phyloP scores from a whole-genome alignment of 495 filamentous ascomycete genomes.

The Penicillium maclennaniae region DNA sequence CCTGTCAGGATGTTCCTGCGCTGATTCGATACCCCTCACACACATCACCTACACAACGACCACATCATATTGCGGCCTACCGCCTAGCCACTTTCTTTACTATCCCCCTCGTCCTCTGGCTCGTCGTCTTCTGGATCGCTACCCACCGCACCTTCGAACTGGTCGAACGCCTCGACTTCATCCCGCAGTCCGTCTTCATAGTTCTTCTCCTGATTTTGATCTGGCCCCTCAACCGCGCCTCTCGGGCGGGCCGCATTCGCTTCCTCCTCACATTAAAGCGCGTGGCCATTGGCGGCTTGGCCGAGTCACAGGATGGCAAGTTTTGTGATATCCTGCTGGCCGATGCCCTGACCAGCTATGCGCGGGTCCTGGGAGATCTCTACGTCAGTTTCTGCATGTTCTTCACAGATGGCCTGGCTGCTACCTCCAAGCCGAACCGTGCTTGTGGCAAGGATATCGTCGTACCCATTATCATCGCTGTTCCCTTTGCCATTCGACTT shows the following conservation, averaged over 20 bases:
- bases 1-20: conserved; percentile 64
- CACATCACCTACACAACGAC: conserved; percentile 56
- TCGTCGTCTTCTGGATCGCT: conserved; percentile 76
- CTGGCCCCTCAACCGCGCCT: conserved; percentile 66
- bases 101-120: conserved; percentile 61
- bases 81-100: conserved; percentile 74
- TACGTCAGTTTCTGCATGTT: conserved; percentile 90
- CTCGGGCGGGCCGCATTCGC: conserved; percentile 67
- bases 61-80: conserved; percentile 78
- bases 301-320: conserved; percentile 74
- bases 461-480: conserved; percentile 74
- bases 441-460: conserved; percentile 69
- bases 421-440: conserved; percentile 77
- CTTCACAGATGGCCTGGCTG: conserved; percentile 59
- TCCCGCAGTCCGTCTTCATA: conserved; percentile 76
- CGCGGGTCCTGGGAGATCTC: conserved; percentile 86
- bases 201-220: conserved; percentile 65
- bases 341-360: conserved; percentile 90
- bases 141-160: conserved; percentile 62
- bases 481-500: conserved; percentile 81
- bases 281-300: conserved; percentile 74
- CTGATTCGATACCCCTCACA: conserved; percentile 76
- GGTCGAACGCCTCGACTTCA: conserved; percentile 70
- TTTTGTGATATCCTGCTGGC: conserved; percentile 95
- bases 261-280: conserved; percentile 69